A percentile compares a stretch with the other conserved stretches of the same genome.
phyloP scores from a whole-genome alignment of 2,329 filamentous ascomycete species.

The Talaromyces sp. region DNA sequence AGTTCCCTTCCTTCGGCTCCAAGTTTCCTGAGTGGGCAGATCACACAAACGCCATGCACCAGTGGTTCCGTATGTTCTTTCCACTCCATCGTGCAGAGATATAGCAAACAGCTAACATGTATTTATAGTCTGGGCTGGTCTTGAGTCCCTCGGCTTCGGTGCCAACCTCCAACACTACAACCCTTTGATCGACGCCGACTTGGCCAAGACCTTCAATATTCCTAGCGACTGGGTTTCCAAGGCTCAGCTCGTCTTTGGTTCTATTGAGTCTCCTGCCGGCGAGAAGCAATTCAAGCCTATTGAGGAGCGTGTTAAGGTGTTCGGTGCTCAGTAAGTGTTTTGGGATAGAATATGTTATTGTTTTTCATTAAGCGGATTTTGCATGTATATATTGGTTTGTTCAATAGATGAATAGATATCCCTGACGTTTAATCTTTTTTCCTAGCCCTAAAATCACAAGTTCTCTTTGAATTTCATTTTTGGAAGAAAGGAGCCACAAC shows the following conservation, averaged over 20 bases:
- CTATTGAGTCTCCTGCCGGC: conserved; percentile 49
- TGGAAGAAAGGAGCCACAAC: background rate
- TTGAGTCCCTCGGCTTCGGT: conserved; percentile 78
- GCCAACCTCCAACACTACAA: conserved; percentile 93
- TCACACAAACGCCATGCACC: conserved; percentile 76
- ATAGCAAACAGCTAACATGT: background rate
- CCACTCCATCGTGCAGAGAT: too few species aligned
- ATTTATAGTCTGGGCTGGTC: conserved; percentile 63
- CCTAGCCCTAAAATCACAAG: background rate
- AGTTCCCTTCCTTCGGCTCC: conserved; percentile 69
- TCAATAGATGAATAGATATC: background rate
- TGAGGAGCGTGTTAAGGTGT: conserved; percentile 61
- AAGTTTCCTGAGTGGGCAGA: conserved; percentile 71
- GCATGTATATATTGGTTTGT: conserved; percentile 6
- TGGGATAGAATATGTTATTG: background rate
- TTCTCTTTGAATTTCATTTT: background rate
- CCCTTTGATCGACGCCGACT: conserved; percentile 72
- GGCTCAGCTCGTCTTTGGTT: conserved; percentile 79
- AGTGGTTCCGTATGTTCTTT: conserved; percentile 54
- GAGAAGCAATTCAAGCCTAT: conserved; percentile 62
- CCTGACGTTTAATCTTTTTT: background rate
- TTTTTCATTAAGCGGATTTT: background rate
- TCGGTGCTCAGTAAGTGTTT: conserved; percentile 11
- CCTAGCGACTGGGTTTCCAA: conserved; percentile 69
- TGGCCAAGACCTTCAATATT: conserved; percentile 63